Percentiles rank a stretch among this genome's conserved stretches.
Conservation (phyloP, 495 filamentous ascomycete genomes). For the Apodospora peruviana region DNA sequence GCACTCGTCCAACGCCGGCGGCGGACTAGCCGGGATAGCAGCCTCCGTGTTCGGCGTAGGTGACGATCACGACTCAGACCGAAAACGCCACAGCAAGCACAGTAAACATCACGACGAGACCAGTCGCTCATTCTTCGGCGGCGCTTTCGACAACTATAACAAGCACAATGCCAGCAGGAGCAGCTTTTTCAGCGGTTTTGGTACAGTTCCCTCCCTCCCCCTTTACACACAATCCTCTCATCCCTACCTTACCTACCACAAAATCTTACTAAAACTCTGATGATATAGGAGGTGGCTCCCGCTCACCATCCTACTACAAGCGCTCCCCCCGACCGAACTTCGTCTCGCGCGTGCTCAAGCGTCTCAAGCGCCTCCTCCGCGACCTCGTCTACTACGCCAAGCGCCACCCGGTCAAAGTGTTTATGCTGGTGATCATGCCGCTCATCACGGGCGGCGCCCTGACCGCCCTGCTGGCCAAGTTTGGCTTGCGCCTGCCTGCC, state of each 20-base stretch:
- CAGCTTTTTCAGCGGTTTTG: constrained; percentile 39
- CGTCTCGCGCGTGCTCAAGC: constrained; percentile 59
- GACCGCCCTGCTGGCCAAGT: constrained; percentile 61
- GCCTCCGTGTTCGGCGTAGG: constrained; percentile 33
- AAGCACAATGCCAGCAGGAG: constrained; percentile 31
- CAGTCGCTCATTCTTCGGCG: background rate
- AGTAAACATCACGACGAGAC: constrained; percentile 20
- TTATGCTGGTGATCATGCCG: constrained; percentile 80
- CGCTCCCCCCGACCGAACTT: constrained; percentile 71
- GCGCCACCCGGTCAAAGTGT: constrained; percentile 73
- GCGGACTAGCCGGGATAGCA: constrained; percentile 10
- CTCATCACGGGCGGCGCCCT: constrained; percentile 77
- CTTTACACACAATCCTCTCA: constrained; percentile 52
- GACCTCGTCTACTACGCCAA: constrained; percentile 72
- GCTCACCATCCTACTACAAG: constrained; percentile 61
- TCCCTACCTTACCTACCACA: constrained; percentile 52
- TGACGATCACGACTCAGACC: background rate
- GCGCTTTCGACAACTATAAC: background rate
- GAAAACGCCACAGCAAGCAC: background rate
- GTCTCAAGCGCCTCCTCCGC: constrained; percentile 66
- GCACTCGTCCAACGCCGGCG: constrained; percentile 12
- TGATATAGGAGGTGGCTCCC: constrained; percentile 10
- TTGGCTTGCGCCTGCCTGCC: constrained; percentile 69
- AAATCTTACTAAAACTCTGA: constrained; percentile 30
- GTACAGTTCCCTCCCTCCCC: constrained; percentile 49